These are phyloP conservation scores for Sonneratia alba DNA, from an alignment of 345 rosid genomes.

Conservation along the genomic window DNA sequence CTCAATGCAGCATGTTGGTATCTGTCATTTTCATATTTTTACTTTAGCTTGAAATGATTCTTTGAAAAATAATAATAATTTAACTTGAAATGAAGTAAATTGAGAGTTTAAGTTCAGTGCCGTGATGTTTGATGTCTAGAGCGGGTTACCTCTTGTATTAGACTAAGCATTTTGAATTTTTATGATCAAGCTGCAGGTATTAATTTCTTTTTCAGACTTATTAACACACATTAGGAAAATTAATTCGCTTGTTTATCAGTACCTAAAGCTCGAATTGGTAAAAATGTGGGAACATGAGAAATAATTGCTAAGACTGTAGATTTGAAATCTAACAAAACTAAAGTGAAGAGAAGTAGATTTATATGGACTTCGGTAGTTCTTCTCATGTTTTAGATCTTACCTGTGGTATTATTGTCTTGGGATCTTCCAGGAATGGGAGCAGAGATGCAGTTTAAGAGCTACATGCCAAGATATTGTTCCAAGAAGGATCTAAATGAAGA, in stretches of 20 bases:
- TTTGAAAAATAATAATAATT: neutral
- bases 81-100: neutral
- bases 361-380: neutral
- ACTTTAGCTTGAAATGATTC: neutral
- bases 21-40: neutral
- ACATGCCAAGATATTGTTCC: conserved; percentile 44
- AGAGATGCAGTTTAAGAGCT: conserved; percentile 62
- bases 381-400: neutral
- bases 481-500: conserved; percentile 71
- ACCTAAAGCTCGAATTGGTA: neutral
- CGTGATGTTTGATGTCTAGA: neutral
- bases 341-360: neutral
- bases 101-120: neutral
- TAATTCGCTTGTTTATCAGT: neutral
- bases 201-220: too few relatives aligned
- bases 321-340: neutral
- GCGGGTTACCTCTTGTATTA: neutral
- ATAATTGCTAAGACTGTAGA: neutral
- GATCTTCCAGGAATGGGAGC: conserved; percentile 56
- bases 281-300: neutral
- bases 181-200: neutral
- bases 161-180: neutral
- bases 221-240: too few relatives aligned
- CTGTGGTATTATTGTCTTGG: neutral
- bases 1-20: neutral